These are phyloP conservation scores for Magnolia kwangsiensis DNA, from an alignment of 164 flowering plant genomes.

Conservation along the genomic window DNA sequence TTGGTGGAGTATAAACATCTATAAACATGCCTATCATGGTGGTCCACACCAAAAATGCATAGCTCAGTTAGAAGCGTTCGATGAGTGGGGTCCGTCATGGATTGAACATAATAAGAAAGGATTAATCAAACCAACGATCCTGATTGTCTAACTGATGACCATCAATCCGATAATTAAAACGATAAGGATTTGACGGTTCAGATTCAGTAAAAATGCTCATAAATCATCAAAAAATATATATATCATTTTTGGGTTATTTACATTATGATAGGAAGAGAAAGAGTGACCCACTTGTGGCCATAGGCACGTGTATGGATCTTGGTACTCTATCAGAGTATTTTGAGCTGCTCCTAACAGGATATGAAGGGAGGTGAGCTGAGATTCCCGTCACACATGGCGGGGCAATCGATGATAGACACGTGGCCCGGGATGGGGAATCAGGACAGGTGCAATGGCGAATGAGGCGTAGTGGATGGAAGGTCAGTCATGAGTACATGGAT, in stretches of 20 bases:
- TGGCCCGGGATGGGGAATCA: not conserved
- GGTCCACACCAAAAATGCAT: not conserved
- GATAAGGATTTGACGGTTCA: no score
- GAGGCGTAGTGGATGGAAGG: not conserved
- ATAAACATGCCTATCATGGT: not conserved
- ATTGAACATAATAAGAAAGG: no score
- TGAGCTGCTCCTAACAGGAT: not conserved
- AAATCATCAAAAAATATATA: no score
- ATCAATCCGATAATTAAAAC: no score
- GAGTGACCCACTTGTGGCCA: no score
- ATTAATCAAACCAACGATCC: no score
- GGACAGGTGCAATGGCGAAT: not conserved
- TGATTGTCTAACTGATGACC: no score
- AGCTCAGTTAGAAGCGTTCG: no score
- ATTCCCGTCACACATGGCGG: not conserved
- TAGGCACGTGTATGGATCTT: not conserved
- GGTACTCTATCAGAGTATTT: not conserved
- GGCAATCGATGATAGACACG: not conserved
- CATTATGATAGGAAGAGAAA: no score
- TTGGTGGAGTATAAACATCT: not conserved
- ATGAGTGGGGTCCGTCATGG: not conserved
- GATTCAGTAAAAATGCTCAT: no score
- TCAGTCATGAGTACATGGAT: constrained; percentile 7
- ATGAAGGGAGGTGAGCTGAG: constrained; percentile 1
- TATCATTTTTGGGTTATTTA: no score